Conservation (phyloP, 2,329 filamentous ascomycete genomes). For the Ophiostoma himal-ulmi region DNA sequence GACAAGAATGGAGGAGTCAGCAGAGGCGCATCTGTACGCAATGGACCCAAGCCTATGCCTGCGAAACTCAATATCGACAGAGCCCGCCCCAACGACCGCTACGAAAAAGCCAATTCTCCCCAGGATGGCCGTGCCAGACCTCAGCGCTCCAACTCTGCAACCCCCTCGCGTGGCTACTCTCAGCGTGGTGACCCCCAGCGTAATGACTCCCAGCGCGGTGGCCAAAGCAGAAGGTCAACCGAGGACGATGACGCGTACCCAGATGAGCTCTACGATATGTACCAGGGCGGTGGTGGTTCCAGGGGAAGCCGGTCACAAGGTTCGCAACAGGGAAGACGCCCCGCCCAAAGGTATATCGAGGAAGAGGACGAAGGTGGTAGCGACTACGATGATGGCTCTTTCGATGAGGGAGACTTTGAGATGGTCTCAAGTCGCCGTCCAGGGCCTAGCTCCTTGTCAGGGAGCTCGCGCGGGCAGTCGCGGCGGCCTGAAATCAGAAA, state of each 20-base stretch:
- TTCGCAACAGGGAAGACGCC: slow-evolving; percentile 30
- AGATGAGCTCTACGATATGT: slow-evolving; percentile 66
- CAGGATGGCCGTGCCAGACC: slow-evolving; percentile 36
- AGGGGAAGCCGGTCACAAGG: slow-evolving; percentile 39
- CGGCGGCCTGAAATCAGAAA: slow-evolving; percentile 64
- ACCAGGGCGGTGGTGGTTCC: slow-evolving; percentile 39
- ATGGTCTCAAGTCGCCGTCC: slow-evolving; percentile 58
- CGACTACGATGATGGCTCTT: slow-evolving; percentile 62
- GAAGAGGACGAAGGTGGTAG: slow-evolving; percentile 69
- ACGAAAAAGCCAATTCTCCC: slow-evolving; percentile 48
- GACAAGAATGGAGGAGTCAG: slow-evolving; percentile 53
- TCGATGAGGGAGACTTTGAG: slow-evolving; percentile 75
- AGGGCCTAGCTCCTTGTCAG: slow-evolving; percentile 42
- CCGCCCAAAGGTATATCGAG: slow-evolving; percentile 61
- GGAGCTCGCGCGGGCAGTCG: slow-evolving; percentile 49
- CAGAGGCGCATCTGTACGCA: slow-evolving; percentile 56
- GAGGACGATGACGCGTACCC: slow-evolving; percentile 59
- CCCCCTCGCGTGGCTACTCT: slow-evolving; percentile 41
- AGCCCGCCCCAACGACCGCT: slow-evolving; percentile 47
- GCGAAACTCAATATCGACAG: slow-evolving; percentile 58
- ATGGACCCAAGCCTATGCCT: slow-evolving; percentile 55
- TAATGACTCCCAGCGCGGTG: slow-evolving; percentile 39
- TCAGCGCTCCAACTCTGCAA: slow-evolving; percentile 41
- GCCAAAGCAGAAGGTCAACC: slow-evolving; percentile 34
- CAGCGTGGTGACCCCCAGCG: slow-evolving; percentile 41